Percentiles rank a stretch among this genome's conserved stretches.
Evolutionary conservation across 2,329 filamentous ascomycete species (phyloP).

Genomic region (Mariannaea sp.): DNA sequence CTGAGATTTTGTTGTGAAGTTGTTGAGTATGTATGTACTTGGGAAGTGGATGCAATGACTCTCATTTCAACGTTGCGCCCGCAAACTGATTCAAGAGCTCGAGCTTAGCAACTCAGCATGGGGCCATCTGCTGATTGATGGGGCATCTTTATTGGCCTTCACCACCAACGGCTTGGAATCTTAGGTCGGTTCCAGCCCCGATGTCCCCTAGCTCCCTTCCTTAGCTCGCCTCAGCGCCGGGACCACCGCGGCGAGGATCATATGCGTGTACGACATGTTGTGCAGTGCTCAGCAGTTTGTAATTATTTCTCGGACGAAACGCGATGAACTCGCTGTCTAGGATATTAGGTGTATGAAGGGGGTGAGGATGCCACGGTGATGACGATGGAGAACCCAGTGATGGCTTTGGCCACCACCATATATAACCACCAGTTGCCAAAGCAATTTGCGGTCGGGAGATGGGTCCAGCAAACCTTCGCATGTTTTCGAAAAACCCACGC

Average conservation of each 20-base stretch:
- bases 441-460: too few species aligned
- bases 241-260: conserved; percentile 7
- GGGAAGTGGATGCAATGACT: conserved; percentile 26
- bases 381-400: conserved; percentile 6
- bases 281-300: too few species aligned
- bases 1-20: neutral
- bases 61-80: conserved; percentile 36
- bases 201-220: conserved; percentile 17
- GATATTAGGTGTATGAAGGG: conserved; percentile 28
- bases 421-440: too few species aligned
- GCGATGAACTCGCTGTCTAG: conserved; percentile 9
- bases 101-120: conserved; percentile 32
- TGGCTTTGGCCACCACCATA: neutral
- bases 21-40: too few species aligned
- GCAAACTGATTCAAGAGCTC: conserved; percentile 36
- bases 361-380: conserved; percentile 11
- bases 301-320: neutral
- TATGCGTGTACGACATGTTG: too few species aligned
- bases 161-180: conserved; percentile 24
- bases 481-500: too few species aligned
- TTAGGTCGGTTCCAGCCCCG: conserved; percentile 25
- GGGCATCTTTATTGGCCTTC: conserved; percentile 6
- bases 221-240: conserved; percentile 1
- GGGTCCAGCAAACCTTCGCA: too few species aligned
- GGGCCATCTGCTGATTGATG: conserved; percentile 31